A percentile compares a stretch with the other conserved stretches of the same genome.
Conservation (phyloP, 2,329 filamentous ascomycete genomes). For the Stylonectria norvegica region DNA sequence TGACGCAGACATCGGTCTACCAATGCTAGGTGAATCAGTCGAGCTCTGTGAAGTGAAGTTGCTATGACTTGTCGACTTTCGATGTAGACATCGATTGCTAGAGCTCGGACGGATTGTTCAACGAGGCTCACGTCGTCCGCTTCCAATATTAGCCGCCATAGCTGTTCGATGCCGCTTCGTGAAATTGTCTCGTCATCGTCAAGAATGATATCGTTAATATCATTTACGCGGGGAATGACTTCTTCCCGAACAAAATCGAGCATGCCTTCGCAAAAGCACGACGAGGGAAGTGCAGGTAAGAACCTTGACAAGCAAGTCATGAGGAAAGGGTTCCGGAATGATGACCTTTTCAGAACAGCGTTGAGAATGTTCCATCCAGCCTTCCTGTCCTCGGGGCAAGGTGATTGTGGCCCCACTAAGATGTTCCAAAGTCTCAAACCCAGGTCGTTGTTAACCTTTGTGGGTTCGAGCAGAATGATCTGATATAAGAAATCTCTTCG, state of each 20-base stretch:
- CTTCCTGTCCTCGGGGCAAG: slow-evolving; percentile 58
- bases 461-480: slow-evolving; percentile 59
- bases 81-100: slow-evolving; percentile 71
- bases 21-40: slow-evolving; percentile 63
- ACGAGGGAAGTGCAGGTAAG: slow-evolving; percentile 54
- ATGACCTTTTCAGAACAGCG: slow-evolving; percentile 38
- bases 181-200: slow-evolving; percentile 51
- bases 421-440: slow-evolving; percentile 67
- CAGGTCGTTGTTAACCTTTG: slow-evolving; percentile 59
- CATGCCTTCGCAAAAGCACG: slow-evolving; percentile 58
- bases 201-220: slow-evolving; percentile 42
- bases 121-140: slow-evolving; percentile 65
- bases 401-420: slow-evolving; percentile 62
- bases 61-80: slow-evolving; percentile 49
- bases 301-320: slow-evolving; percentile 52
- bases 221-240: slow-evolving; percentile 46
- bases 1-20: slow-evolving; percentile 71
- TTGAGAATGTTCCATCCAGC: slow-evolving; percentile 68
- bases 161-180: slow-evolving; percentile 59
- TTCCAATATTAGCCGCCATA: slow-evolving; percentile 80
- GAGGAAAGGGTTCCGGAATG: slow-evolving; percentile 55
- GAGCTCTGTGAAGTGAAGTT: slow-evolving; percentile 48
- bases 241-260: slow-evolving; percentile 60
- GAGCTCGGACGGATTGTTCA: slow-evolving; percentile 61
- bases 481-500: slow-evolving; percentile 55